These are phyloP conservation scores for Coniochaeta sp. DNA, from an alignment of 2,329 filamentous ascomycete species.

Conservation along the genomic window DNA sequence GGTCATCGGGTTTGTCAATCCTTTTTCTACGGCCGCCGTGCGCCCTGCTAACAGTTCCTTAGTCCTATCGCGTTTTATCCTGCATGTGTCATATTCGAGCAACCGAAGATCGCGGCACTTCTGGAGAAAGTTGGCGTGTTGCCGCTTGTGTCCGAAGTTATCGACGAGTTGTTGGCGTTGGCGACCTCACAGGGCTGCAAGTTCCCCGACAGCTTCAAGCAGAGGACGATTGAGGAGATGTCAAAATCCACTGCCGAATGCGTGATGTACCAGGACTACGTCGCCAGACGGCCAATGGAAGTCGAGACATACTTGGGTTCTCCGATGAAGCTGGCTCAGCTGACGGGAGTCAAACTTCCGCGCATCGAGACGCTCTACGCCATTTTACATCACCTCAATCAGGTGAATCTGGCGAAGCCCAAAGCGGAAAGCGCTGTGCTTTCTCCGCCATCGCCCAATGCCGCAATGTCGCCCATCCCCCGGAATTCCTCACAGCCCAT, in stretches of 20 bases:
- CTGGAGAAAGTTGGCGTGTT: slow-evolving; percentile 79
- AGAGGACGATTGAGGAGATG: slow-evolving; percentile 80
- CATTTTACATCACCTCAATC: slow-evolving; percentile 83
- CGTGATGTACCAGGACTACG: slow-evolving; percentile 95
- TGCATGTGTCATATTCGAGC: slow-evolving; percentile 63
- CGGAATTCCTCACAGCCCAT: slow-evolving; percentile 48
- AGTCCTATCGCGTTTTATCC: slow-evolving; percentile 88
- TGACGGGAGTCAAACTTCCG: slow-evolving; percentile 63
- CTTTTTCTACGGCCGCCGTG: background rate
- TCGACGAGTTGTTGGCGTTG: slow-evolving; percentile 73
- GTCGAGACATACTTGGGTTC: slow-evolving; percentile 93
- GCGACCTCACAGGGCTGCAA: slow-evolving; percentile 71
- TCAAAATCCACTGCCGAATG: slow-evolving; percentile 63
- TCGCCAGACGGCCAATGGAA: slow-evolving; percentile 85
- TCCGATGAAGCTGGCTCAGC: slow-evolving; percentile 80
- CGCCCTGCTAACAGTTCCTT: slow-evolving; percentile 25
- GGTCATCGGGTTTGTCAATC: slow-evolving; percentile 78
- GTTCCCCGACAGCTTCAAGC: slow-evolving; percentile 69
- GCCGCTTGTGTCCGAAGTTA: slow-evolving; percentile 68
- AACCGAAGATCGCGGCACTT: slow-evolving; percentile 67
- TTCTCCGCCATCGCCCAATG: slow-evolving; percentile 33
- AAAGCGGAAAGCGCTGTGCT: slow-evolving; percentile 31
- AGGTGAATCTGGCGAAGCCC: slow-evolving; percentile 69
- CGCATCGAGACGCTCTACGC: slow-evolving; percentile 91
- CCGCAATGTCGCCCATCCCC: slow-evolving; percentile 41